Base-by-base conservation (phyloP, 192 early-diverging fungal species). In the Backusella psychrophila region DNA sequence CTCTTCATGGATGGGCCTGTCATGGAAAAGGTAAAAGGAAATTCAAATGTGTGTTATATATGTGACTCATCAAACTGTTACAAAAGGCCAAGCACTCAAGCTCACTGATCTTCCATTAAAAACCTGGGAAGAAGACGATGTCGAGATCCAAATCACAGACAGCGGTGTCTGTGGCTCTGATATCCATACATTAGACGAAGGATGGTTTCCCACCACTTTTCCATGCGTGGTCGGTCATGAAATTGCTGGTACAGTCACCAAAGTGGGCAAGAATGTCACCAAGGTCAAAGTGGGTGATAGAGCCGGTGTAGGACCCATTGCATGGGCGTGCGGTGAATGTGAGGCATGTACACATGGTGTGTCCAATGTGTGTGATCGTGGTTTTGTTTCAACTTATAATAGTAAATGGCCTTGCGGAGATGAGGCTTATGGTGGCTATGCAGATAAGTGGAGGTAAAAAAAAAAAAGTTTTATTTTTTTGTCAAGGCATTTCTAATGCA, bases 121-220 rank as follows among this genome's bases (percentile, higher is more conserved):
- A 42, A 70, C 17, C 15, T 70, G 35, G 42, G 77, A 80, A 8
- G 80, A 75, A 29, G 73, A 87, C 46, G 77, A 82, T 67, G 83
- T 89, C 29, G 87, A 89, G 53, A 81, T 89, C 12, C 75, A 83
- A 6, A 79, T 89, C 33, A 77, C 71, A 15, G 86, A 91, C 83
- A 91, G 91, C 59, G 93, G 93, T 71, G 90, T 96, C 70, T 96
- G 94, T 79, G 89, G 86, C 63, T 89, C 90, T 6, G 95, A 96
- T 81, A 75, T 93, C 49, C 91, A 95, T 83, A 91, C 85, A 31
- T 77, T 89, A 69, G 39, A 70, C 39, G 69, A 42, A 41, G 69
- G 39, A 2, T 70, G 69, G 69, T 35, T 35, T 2, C 66, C 71
- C 35, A 82, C 81, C 23, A 2, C 42, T 23, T 86, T 82, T 33